Evolutionary conservation across 495 filamentous ascomycete genomes (phyloP).

Genomic region (Penicillium malachiteum): DNA sequence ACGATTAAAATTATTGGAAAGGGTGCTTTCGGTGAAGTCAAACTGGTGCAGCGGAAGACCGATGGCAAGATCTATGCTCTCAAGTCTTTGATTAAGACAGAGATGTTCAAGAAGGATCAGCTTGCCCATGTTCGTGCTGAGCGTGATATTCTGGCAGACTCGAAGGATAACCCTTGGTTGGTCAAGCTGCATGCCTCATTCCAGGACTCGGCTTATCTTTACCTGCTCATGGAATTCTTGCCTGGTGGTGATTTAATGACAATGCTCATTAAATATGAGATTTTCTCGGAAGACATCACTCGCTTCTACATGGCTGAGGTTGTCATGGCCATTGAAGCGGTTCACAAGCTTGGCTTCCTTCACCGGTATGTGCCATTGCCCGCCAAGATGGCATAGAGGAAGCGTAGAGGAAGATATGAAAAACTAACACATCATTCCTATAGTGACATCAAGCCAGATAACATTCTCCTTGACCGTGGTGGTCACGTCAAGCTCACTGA

Average conservation of each 20-base stretch:
- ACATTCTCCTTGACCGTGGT: slow-evolving; percentile 91
- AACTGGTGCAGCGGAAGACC: slow-evolving; percentile 91
- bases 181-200: slow-evolving; percentile 98
- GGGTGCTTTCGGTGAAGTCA: slow-evolving; percentile 97
- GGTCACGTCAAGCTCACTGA: slow-evolving; percentile 99
- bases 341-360: slow-evolving; percentile 97
- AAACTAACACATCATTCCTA: slow-evolving; percentile 11
- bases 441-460: slow-evolving; percentile 99
- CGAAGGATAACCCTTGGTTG: slow-evolving; percentile 94
- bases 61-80: slow-evolving; percentile 97
- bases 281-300: slow-evolving; percentile 98
- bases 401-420: no score
- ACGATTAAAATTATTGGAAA: slow-evolving; percentile 98
- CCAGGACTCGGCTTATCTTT: slow-evolving; percentile 91
- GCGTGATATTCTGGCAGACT: slow-evolving; percentile 95
- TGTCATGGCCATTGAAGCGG: slow-evolving; percentile 93
- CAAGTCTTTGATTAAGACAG: slow-evolving; percentile 96
- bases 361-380: slow-evolving; percentile 68
- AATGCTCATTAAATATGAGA: slow-evolving; percentile 99
- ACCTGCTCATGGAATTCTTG: slow-evolving; percentile 99
- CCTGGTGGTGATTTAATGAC: slow-evolving; percentile 99
- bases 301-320: slow-evolving; percentile 99
- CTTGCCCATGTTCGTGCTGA: slow-evolving; percentile 98
- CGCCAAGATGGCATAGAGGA: no score
- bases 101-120: slow-evolving; percentile 99